phyloP scores from a whole-genome alignment of 192 early-diverging fungal genomes.

The Backusella westeae region DNA sequence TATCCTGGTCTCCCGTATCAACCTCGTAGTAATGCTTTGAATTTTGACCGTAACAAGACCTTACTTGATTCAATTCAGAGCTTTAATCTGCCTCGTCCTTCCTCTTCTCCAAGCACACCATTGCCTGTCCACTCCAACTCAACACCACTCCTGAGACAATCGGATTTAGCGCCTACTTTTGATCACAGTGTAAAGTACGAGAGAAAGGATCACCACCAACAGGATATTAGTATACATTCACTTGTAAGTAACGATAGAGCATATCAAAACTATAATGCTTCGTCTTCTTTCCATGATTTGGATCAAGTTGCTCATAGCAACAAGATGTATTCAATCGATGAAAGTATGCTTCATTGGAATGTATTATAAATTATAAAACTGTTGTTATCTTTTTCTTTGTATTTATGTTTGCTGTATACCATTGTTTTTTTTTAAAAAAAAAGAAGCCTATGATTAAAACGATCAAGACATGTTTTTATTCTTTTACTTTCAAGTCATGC shows the following conservation, averaged over 20 bases:
- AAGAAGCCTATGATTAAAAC: no score
- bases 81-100: not conserved
- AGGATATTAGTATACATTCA: not conserved
- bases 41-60: not conserved
- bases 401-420: not conserved
- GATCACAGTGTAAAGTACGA: not conserved
- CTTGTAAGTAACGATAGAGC: not conserved
- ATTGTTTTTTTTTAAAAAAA: not conserved
- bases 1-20: not conserved
- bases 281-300: not conserved
- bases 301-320: not conserved
- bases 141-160: not conserved
- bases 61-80: not conserved
- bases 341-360: conserved; percentile 4
- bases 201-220: not conserved
- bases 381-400: not conserved
- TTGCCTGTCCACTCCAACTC: not conserved
- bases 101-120: not conserved
- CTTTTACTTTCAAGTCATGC: not conserved
- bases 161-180: not conserved
- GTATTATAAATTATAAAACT: not conserved
- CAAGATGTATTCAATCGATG: not conserved
- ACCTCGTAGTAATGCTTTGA: not conserved
- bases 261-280: not conserved
- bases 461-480: not conserved